Percentiles rank a stretch among this genome's conserved stretches.
Conservation (phyloP, 225 moss, liverwort and hornwort species). For the Bryoerythrophyllum caledonicum region DNA sequence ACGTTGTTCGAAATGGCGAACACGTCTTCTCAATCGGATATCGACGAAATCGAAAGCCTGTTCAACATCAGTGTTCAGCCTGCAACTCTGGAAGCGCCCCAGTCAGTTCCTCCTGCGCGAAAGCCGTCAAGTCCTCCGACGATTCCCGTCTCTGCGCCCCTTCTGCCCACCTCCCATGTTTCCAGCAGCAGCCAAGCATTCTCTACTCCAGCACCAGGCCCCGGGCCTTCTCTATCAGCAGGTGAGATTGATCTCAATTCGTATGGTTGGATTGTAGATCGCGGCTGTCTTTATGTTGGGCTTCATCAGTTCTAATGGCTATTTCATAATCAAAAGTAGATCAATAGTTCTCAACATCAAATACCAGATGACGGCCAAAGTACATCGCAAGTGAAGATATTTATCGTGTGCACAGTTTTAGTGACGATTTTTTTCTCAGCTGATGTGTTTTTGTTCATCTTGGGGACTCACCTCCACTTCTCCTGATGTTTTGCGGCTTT, state of each 20-base stretch:
- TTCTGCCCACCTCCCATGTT: conserved; percentile 63
- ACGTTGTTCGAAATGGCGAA: conserved; percentile 29
- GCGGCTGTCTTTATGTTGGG: background rate
- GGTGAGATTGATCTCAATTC: conserved; percentile 31
- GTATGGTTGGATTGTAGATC: background rate
- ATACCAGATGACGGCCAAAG: background rate
- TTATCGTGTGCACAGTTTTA: background rate
- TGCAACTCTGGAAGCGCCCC: conserved; percentile 79
- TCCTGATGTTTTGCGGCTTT: conserved; percentile 6
- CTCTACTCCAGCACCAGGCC: conserved; percentile 52
- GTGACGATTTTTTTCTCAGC: conserved; percentile 24
- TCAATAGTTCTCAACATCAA: too few relatives aligned
- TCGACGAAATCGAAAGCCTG: conserved; percentile 95
- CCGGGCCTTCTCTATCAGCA: conserved; percentile 44
- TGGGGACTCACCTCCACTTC: background rate
- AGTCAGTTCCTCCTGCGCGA: conserved; percentile 58
- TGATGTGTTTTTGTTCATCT: background rate
- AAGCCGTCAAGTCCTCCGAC: conserved; percentile 68
- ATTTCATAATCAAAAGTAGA: too few relatives aligned
- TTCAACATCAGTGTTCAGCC: conserved; percentile 91
- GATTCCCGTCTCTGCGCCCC: conserved; percentile 73
- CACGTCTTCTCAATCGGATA: conserved; percentile 56
- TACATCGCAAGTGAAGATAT: background rate
- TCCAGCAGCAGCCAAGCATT: conserved; percentile 64
- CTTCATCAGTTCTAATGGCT: background rate